Evolutionary conservation across 2,329 filamentous ascomycete genomes (phyloP), one percentile per base, ranked within the genome.

Genomic region (Pseudomassariella vexata): DNA sequence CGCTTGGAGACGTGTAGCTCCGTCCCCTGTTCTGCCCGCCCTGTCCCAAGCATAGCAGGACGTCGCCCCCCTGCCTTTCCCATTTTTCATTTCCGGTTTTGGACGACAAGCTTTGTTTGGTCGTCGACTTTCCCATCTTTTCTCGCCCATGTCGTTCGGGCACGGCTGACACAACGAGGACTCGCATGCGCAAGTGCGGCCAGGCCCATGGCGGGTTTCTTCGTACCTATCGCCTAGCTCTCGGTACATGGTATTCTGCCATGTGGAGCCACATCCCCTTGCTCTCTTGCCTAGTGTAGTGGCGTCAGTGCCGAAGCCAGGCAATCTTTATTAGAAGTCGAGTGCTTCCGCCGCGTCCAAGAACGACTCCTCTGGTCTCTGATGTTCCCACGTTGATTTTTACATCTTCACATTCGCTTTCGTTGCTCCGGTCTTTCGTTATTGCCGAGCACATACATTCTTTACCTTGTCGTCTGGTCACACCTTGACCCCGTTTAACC

Each of bases 371-470:
- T 27, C n/a, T n/a, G n/a, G n/a, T n/a, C n/a, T n/a, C n/a, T 33
- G 15, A 14, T 24, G 19, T 23, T 21, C 23, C 24, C 12, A 12
- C 28, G 23, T 20, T 27, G 15, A 27, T 22, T 33, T 9, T 27
- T 15, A 16, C 18, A 12, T 30, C 19, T 32, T 25, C 9, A 11
- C n/a, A 15, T 23, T 24, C 24, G 14, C 14, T 22, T 33, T 33
- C 30, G 10, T 14, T 33, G 26, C 30, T 19, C 10, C 24, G 12
- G 18, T n/a, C 30, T 18, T 8, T 19, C 24, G 20, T 27, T 23
- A 23, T 33, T 23, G 14, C 23, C 11, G 30, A 33, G 30, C 30
- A n/a, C 24, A 26, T 19, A 33, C 30, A 33, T 33, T 33, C 30
- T 27, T 33, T 33, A 33, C 22, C 9, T 25, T n/a, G n/a, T 33